phyloP scores from a whole-genome alignment of 768 basidiomycete species.

The Calocybe cyanea region DNA sequence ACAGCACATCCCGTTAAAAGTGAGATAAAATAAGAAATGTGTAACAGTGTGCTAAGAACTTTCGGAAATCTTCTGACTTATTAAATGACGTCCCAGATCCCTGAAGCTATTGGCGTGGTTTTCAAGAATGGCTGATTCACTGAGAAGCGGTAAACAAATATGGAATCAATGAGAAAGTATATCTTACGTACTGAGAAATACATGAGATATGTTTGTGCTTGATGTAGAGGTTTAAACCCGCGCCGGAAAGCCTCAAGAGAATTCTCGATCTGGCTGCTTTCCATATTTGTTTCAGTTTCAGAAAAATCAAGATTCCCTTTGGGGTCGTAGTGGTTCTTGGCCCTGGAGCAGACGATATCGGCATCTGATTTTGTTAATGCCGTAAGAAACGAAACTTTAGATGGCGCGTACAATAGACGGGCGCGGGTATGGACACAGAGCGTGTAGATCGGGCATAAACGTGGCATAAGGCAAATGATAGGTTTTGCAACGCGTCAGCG shows the following conservation, averaged over 20 bases:
- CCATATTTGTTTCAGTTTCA: constrained; percentile 50
- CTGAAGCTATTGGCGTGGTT: no score
- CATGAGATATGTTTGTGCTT: constrained; percentile 48
- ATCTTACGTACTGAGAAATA: constrained; percentile 48
- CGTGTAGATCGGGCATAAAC: constrained; percentile 71
- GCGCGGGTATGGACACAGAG: constrained; percentile 79
- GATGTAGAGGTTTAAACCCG: constrained; percentile 55
- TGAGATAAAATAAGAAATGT: no score
- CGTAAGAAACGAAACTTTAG: neutral
- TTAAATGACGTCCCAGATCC: no score
- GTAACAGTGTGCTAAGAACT: no score
- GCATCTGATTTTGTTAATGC: constrained; percentile 12
- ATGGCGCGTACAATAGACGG: constrained; percentile 64
- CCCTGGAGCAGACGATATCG: constrained; percentile 57
- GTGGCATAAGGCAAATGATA: constrained; percentile 60
- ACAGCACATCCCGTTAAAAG: no score
- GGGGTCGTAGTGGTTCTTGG: constrained; percentile 79
- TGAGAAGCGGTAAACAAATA: neutral
- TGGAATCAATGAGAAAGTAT: neutral
- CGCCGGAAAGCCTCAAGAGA: constrained; percentile 46
- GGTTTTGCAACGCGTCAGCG: constrained; percentile 56
- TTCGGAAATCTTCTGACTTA: no score
- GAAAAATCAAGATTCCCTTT: constrained; percentile 52
- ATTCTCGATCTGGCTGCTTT: constrained; percentile 35
- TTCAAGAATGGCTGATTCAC: no score